Evolutionary conservation across 345 rosid species (phyloP).

Genomic region (Melastoma malabathricum): DNA sequence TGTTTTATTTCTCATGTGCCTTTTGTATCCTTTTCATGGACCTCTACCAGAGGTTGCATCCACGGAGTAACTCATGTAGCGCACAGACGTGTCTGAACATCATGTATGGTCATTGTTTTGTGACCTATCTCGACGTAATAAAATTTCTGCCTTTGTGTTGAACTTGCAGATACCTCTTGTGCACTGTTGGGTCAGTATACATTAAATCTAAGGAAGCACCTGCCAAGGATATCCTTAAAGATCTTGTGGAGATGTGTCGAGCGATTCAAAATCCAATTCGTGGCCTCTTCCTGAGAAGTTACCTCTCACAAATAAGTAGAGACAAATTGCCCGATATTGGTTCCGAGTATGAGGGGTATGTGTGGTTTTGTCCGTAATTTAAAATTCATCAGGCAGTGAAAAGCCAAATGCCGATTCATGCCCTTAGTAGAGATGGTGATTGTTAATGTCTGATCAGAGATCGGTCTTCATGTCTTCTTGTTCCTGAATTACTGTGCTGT

Average conservation of each 20-base stretch:
- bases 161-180: slow-evolving; percentile 60
- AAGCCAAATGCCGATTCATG: too few species aligned
- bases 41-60: too few species aligned
- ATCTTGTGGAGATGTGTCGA: slow-evolving; percentile 89
- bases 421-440: too few species aligned
- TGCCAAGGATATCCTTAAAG: slow-evolving; percentile 69
- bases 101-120: neutral
- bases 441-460: too few species aligned
- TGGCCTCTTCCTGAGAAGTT: slow-evolving; percentile 83
- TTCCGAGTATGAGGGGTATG: slow-evolving; percentile 75
- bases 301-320: slow-evolving; percentile 80
- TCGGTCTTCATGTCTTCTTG: too few species aligned
- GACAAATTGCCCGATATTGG: slow-evolving; percentile 78
- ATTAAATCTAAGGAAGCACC: slow-evolving; percentile 84
- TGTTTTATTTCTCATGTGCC: too few species aligned
- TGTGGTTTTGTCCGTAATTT: neutral
- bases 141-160: neutral
- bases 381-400: too few species aligned
- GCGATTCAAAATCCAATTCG: slow-evolving; percentile 86
- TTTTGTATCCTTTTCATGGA: too few species aligned
- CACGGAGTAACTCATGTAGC: too few species aligned
- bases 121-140: neutral
- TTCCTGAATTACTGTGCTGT: too few species aligned
- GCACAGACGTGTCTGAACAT: neutral
- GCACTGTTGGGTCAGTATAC: slow-evolving; percentile 84